phyloP scores from a whole-genome alignment of 352 stramenopile genomes.

The Lagenidium sp. region DNA sequence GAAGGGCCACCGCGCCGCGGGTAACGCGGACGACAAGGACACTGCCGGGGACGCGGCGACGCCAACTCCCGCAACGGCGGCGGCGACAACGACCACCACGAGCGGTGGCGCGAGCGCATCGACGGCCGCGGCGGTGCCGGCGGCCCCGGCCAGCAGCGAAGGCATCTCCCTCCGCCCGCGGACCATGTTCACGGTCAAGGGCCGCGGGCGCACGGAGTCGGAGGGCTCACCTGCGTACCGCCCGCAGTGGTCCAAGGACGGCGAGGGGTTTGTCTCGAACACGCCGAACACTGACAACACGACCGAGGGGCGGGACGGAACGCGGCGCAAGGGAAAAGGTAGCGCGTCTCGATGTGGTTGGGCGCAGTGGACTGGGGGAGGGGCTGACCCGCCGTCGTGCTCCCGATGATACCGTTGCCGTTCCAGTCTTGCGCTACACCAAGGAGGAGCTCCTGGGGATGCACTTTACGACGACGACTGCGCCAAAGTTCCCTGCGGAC shows the following conservation, averaged over 20 bases:
- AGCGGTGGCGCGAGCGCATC: constrained; percentile 13
- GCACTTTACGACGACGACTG: constrained; percentile 42
- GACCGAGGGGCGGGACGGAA: constrained; percentile 13
- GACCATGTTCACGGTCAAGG: constrained; percentile 87
- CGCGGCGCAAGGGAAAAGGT: constrained; percentile 73
- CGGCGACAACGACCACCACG: constrained; percentile 6
- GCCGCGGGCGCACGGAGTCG: constrained; percentile 57
- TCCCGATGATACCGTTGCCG: no score
- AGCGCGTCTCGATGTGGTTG: not conserved
- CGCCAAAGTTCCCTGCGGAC: constrained; percentile 46
- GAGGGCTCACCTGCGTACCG: constrained; percentile 56
- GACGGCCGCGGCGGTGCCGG: constrained; percentile 4
- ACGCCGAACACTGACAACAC: constrained; percentile 18
- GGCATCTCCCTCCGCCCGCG: constrained; percentile 72
- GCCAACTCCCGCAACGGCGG: constrained; percentile 10
- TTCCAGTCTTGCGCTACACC: constrained; percentile 54
- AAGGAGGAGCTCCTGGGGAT: constrained; percentile 75
- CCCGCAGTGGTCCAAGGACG: constrained; percentile 82
- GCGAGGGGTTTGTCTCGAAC: constrained; percentile 71
- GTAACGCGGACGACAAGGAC: constrained; percentile 7
- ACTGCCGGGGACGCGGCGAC: constrained; percentile 2
- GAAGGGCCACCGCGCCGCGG: constrained; percentile 20
- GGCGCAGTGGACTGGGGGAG: no score
- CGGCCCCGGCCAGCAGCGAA: constrained; percentile 9
- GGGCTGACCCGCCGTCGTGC: no score